These are phyloP conservation scores for Raphanus raphanistrum DNA, from an alignment of 345 rosid genomes.

Conservation along the genomic window DNA sequence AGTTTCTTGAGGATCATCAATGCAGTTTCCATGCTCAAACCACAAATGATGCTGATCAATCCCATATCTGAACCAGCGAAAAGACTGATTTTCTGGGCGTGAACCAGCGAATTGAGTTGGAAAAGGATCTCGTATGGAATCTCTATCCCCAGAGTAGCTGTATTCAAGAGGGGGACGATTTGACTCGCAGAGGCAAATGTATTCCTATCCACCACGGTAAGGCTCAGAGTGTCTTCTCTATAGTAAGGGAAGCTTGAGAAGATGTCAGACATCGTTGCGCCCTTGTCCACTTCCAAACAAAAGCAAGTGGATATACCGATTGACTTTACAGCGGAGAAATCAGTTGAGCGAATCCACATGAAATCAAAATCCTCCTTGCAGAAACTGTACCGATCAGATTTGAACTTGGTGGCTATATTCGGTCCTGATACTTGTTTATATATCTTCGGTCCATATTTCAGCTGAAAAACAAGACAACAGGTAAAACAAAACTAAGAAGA, in stretches of 20 bases:
- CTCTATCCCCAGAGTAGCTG: constrained; percentile 33
- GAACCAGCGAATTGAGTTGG: constrained; percentile 82
- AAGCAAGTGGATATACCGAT: constrained; percentile 68
- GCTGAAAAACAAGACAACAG: constrained; percentile 44
- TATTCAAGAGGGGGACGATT: constrained; percentile 63
- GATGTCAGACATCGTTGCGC: constrained; percentile 43
- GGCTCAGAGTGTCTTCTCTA: constrained; percentile 39
- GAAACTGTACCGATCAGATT: constrained; percentile 57
- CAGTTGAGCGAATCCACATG: constrained; percentile 82
- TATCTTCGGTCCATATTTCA: constrained; percentile 68
- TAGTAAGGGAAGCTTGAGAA: constrained; percentile 59
- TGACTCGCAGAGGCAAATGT: constrained; percentile 51
- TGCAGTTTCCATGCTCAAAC: constrained; percentile 50
- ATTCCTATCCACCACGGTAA: constrained; percentile 45
- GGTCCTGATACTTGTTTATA: constrained; percentile 67
- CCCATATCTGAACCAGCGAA: constrained; percentile 46
- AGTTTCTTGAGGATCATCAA: constrained; percentile 61
- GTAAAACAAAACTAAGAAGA: not conserved
- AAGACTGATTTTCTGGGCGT: constrained; percentile 71
- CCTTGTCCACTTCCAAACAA: constrained; percentile 56
- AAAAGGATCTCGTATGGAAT: constrained; percentile 73
- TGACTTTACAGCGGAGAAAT: constrained; percentile 64
- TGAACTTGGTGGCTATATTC: constrained; percentile 52
- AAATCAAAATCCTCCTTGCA: constrained; percentile 87
- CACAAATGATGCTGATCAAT: constrained; percentile 48